Percentiles rank a stretch among this genome's conserved stretches.
Evolutionary conservation across 1,284 basidiomycete species (phyloP).

Genomic region (Filobasidium uniguttulatum): DNA sequence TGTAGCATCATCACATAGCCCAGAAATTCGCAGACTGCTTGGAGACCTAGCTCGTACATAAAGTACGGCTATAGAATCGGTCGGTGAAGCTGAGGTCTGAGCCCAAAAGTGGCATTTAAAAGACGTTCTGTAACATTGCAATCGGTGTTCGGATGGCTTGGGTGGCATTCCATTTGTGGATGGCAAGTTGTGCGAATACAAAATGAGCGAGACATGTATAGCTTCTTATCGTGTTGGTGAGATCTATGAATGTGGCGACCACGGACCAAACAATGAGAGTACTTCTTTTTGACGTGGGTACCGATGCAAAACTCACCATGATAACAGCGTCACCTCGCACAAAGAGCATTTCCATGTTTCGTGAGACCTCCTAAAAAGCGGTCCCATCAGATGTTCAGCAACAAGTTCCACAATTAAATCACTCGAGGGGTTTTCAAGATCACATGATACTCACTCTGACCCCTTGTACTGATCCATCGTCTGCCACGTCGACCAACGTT

Average conservation of each 20-base stretch:
- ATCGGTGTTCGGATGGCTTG: too few relatives aligned
- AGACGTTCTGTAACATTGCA: too few relatives aligned
- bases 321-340: slow-evolving; percentile 93
- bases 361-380: slow-evolving; percentile 60
- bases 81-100: too few relatives aligned
- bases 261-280: too few relatives aligned
- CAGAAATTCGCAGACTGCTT: neutral
- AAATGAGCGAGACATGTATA: too few relatives aligned
- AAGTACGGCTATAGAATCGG: too few relatives aligned
- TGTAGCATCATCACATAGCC: neutral
- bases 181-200: too few relatives aligned
- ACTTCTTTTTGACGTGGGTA: neutral
- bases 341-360: slow-evolving; percentile 96
- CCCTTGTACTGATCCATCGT: slow-evolving; percentile 37
- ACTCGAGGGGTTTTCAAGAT: neutral
- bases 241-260: neutral
- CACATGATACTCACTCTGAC: slow-evolving; percentile 34
- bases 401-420: neutral
- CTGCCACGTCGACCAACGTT: slow-evolving; percentile 64
- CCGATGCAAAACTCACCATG: slow-evolving; percentile 46
- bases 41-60: too few relatives aligned
- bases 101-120: too few relatives aligned
- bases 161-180: too few relatives aligned
- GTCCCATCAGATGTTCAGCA: neutral
- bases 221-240: neutral